Percentiles rank a stretch among this genome's conserved stretches.
Evolutionary conservation across 371 early-diverging fungal species (phyloP).

Genomic region (Zychaea mexicana): DNA sequence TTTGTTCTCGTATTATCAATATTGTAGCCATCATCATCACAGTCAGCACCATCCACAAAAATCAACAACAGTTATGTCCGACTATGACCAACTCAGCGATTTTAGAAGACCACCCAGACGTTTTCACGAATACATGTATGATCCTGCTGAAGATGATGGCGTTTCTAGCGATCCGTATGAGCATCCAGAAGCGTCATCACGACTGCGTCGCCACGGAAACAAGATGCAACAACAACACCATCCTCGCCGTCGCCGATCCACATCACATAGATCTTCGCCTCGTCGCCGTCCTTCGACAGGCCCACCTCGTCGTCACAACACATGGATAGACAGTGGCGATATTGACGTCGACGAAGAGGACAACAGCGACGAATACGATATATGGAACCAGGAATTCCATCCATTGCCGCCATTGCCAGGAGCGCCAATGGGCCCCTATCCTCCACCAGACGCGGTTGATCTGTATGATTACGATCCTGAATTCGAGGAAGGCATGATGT

Average conservation of each 20-base stretch:
- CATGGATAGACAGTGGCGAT: not conserved
- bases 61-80: not conserved
- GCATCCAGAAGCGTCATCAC: not conserved
- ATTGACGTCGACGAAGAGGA: not conserved
- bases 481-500: not conserved
- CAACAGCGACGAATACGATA: not conserved
- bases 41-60: no score
- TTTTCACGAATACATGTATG: not conserved
- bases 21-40: no score
- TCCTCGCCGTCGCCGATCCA: slow-evolving; percentile 2
- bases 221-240: not conserved
- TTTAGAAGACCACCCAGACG: not conserved
- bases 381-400: not conserved
- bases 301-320: not conserved
- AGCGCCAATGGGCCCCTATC: not conserved
- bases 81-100: not conserved
- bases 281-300: not conserved
- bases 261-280: not conserved
- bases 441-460: not conserved
- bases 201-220: not conserved
- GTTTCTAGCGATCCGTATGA: not conserved
- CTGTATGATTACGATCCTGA: slow-evolving; percentile 1
- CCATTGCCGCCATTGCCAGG: not conserved
- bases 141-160: not conserved
- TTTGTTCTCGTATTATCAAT: not conserved